Conservation (phyloP, 306 rosid genomes). For the Medicago ruthenica region DNA sequence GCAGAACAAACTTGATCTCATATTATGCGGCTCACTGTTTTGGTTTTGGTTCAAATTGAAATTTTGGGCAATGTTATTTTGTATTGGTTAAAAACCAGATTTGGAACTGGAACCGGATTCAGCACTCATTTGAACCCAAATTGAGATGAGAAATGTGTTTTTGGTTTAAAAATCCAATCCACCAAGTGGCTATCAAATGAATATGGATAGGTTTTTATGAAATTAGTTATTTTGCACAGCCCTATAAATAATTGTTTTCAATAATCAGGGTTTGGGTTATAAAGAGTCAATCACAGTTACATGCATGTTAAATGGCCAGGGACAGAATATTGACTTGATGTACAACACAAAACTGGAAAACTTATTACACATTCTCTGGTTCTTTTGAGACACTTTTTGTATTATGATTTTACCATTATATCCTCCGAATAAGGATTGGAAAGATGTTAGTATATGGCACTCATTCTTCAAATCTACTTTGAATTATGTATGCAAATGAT, state of each 20-base stretch:
- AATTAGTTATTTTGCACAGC: too few species aligned
- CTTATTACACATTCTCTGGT: not conserved
- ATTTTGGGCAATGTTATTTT: too few species aligned
- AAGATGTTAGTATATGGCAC: not conserved
- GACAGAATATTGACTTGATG: constrained; percentile 3
- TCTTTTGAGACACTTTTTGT: not conserved
- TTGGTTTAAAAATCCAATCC: too few species aligned
- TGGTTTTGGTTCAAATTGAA: too few species aligned
- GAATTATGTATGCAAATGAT: constrained; percentile 24
- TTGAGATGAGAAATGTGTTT: too few species aligned
- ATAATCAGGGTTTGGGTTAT: constrained; percentile 3
- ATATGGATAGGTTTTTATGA: too few species aligned
- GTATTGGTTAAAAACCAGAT: too few species aligned
- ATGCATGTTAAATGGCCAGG: not conserved
- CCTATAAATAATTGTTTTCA: not conserved
- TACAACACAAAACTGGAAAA: not conserved
- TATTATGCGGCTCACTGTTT: too few species aligned
- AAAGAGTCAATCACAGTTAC: not conserved
- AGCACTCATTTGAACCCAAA: too few species aligned
- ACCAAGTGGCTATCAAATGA: too few species aligned
- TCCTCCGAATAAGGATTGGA: not conserved
- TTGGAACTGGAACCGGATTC: too few species aligned
- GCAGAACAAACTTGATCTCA: too few species aligned
- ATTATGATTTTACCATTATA: not conserved
- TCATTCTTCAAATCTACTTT: constrained; percentile 30